These are phyloP conservation scores for Acanthamoeba healyi DNA, from an alignment of 208 protist genomes.

Conservation along the genomic window DNA sequence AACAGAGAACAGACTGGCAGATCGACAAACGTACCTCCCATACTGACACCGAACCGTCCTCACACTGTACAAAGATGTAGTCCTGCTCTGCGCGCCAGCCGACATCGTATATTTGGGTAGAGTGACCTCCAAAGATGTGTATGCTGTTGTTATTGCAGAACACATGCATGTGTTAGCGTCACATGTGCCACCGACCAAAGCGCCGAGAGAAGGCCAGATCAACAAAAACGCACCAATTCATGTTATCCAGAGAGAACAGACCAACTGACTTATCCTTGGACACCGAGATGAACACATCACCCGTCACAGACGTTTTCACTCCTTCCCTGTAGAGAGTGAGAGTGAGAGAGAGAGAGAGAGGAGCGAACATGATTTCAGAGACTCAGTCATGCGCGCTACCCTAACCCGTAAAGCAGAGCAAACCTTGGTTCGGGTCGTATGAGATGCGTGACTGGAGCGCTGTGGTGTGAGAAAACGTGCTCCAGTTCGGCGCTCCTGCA, in stretches of 20 bases:
- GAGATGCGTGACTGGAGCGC: conserved; percentile 35
- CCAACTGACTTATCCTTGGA: conserved; percentile 51
- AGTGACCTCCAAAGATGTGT: conserved; percentile 42
- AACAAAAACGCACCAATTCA: conserved; percentile 43
- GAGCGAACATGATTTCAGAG: background rate
- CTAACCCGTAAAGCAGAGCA: too few relatives aligned
- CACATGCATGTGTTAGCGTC: too few relatives aligned
- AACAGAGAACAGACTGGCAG: background rate
- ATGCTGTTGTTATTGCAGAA: background rate
- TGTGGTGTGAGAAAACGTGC: conserved; percentile 44
- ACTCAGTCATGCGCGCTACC: too few relatives aligned
- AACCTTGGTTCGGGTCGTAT: conserved; percentile 2
- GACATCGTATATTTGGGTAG: conserved; percentile 1
- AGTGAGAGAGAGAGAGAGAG: background rate
- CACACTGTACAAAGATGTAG: conserved; percentile 67
- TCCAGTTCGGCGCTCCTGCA: background rate
- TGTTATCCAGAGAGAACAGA: conserved; percentile 54
- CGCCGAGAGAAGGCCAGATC: too few relatives aligned
- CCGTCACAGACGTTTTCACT: background rate
- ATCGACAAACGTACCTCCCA: conserved; percentile 4
- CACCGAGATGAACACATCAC: conserved; percentile 56
- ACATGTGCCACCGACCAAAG: too few relatives aligned
- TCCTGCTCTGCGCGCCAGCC: conserved; percentile 30
- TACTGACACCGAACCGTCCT: conserved; percentile 58
- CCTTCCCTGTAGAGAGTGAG: background rate